Evolutionary conservation across 371 early-diverging fungal genomes (phyloP), one percentile per base, ranked within the genome.

Genomic region (Mucor mucedo): DNA sequence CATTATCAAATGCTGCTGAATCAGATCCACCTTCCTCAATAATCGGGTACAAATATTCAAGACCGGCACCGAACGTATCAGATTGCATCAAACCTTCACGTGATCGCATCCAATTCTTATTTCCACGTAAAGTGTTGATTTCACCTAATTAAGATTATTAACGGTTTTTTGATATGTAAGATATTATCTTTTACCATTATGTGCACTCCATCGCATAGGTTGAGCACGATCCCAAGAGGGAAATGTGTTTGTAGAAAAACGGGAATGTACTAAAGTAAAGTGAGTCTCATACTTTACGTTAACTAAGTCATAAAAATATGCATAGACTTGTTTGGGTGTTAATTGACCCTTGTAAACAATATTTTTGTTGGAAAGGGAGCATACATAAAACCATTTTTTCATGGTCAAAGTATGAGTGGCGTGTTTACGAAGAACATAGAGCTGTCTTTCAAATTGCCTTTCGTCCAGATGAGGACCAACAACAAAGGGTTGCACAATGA

Each of bases 51-150:
- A 95, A 83, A 58, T 87, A 68, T 45, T 94, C 89, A 2, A 98
- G 76, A 30, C 92, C 89, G 3, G 82, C 68, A 56, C 89, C 91
- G 77, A 97, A 96, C 39, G 84, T 84, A 42, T 82, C 86, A 9
- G 93, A 92, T 49, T 84, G 74, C 88, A 98, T 91, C 65, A 95
- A 87, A 54, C 98, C 96, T 78, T 97, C 97, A 49, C 97, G 91
- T 45, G 98, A 94, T 30, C 96, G 89, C 97, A 97, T 97, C 96
- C 97, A 97, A 83, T 97, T 97, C 78, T 95, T 96, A 86, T 98
- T 98, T 41, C 98, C 98, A 57, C 95, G 90, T 33, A 98, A 84
- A 3, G 98, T 97, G 74, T 98, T 98, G 72, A 98, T 98, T 77
- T 98, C 98, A 75, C 93, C 92, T 92, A 73, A 13, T 32, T 30